Percentiles rank a stretch among this genome's conserved stretches.
Conservation (phyloP, 495 filamentous ascomycete species). For the Collariella sp. region DNA sequence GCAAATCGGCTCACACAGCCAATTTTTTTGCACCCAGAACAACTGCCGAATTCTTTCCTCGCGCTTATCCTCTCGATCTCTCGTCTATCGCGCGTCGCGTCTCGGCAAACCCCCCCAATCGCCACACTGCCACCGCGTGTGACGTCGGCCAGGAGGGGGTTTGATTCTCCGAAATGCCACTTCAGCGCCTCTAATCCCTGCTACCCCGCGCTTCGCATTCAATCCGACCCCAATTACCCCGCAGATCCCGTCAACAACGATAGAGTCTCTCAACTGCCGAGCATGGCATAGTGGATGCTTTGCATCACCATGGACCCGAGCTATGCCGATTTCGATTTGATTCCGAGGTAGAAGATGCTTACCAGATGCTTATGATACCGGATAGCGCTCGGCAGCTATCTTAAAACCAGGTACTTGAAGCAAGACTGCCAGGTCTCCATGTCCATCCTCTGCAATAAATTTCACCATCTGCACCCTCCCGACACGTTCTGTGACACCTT, state of each 20-base stretch:
- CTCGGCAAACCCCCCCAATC: slow-evolving; percentile 4
- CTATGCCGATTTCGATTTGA: background rate
- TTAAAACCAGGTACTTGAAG: too few species aligned
- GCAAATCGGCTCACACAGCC: too few species aligned
- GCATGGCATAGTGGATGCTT: background rate
- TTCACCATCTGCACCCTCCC: background rate
- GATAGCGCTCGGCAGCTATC: too few species aligned
- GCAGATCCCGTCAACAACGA: background rate
- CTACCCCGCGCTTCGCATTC: background rate
- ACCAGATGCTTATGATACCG: too few species aligned
- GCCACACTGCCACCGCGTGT: background rate
- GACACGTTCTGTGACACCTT: background rate
- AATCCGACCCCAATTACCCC: slow-evolving; percentile 2
- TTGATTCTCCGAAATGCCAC: slow-evolving; percentile 6
- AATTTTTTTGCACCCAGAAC: too few species aligned
- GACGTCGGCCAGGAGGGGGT: slow-evolving; percentile 4
- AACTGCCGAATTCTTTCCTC: too few species aligned
- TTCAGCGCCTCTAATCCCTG: background rate
- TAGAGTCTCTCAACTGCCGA: slow-evolving; percentile 3
- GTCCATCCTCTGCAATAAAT: background rate
- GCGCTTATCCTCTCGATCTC: too few species aligned
- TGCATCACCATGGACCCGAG: background rate
- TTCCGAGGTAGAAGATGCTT: background rate
- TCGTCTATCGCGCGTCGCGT: background rate
- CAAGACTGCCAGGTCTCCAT: too few species aligned